Evolutionary conservation across 345 rosid species (phyloP).

Genomic region (Zanthoxylum bungeanum): DNA sequence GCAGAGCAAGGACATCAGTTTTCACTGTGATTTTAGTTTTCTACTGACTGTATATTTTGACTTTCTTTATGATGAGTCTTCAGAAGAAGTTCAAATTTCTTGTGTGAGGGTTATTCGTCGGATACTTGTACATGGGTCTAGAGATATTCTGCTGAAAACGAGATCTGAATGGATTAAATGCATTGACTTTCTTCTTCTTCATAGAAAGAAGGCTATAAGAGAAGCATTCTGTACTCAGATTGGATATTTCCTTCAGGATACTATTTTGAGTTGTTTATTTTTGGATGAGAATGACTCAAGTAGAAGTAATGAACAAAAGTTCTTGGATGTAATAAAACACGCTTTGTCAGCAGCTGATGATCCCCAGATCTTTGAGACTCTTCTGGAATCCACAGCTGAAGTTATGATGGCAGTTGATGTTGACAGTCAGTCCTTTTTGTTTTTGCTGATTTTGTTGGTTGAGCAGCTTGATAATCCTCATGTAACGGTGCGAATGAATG

Average conservation of each 20-base stretch:
- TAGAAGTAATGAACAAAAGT: slow-evolving; percentile 40
- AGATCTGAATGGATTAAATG: slow-evolving; percentile 70
- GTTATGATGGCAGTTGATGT: slow-evolving; percentile 72
- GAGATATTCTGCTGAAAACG: slow-evolving; percentile 43
- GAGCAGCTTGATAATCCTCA: slow-evolving; percentile 83
- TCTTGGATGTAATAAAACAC: slow-evolving; percentile 56
- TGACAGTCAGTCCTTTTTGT: slow-evolving; percentile 58
- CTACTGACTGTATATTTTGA: slow-evolving; percentile 59
- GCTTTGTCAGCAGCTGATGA: slow-evolving; percentile 59
- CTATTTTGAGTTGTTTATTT: slow-evolving; percentile 54
- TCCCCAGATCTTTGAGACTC: slow-evolving; percentile 66
- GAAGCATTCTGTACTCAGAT: slow-evolving; percentile 86
- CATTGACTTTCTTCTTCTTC: slow-evolving; percentile 57
- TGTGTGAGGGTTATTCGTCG: slow-evolving; percentile 65
- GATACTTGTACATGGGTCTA: slow-evolving; percentile 59
- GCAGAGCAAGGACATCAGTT: slow-evolving; percentile 30
- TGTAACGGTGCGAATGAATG: slow-evolving; percentile 60
- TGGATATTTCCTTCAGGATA: slow-evolving; percentile 51
- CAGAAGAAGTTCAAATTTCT: slow-evolving; percentile 81
- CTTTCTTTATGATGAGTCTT: slow-evolving; percentile 69
- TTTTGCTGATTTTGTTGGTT: slow-evolving; percentile 66
- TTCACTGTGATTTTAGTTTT: slow-evolving; percentile 33
- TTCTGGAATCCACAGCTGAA: slow-evolving; percentile 71
- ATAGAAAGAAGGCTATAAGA: slow-evolving; percentile 65
- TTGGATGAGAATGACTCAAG: slow-evolving; percentile 30